Percentiles rank a stretch among this genome's conserved stretches.
phyloP scores from a whole-genome alignment of 2,329 filamentous ascomycete genomes.

The Paecilomyces variotii region DNA sequence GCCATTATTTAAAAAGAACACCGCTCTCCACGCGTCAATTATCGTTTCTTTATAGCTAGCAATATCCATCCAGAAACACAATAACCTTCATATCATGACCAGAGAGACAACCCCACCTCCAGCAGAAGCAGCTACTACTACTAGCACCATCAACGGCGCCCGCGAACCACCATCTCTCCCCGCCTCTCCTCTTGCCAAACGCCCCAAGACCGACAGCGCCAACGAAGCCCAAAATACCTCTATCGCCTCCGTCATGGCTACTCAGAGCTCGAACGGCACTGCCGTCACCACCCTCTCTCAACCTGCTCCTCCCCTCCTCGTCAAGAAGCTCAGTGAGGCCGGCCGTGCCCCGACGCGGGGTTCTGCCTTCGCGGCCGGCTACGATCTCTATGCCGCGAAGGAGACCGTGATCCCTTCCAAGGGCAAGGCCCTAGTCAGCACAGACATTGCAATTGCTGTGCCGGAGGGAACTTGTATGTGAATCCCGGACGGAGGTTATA shows the following conservation, averaged over 20 bases:
- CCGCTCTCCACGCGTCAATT: not conserved
- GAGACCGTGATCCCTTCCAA: conserved; percentile 68
- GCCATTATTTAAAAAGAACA: not conserved
- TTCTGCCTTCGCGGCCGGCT: conserved; percentile 82
- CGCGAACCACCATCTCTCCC: conserved; percentile 53
- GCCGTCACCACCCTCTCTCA: conserved; percentile 32
- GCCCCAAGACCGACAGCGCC: conserved; percentile 56
- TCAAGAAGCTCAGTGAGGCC: conserved; percentile 78
- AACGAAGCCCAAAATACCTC: conserved; percentile 3
- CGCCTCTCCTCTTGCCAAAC: conserved; percentile 69
- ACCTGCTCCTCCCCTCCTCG: conserved; percentile 57
- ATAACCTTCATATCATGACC: conserved; percentile 28
- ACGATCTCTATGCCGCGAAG: conserved; percentile 78
- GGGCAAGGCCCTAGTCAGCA: conserved; percentile 80
- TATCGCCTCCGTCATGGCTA: conserved; percentile 15
- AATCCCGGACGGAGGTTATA: not conserved
- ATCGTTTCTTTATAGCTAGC: not conserved
- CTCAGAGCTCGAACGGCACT: conserved; percentile 23
- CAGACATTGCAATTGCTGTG: conserved; percentile 83
- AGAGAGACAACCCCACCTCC: conserved; percentile 35
- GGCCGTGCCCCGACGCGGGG: conserved; percentile 82
- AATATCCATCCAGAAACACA: not conserved
- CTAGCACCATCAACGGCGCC: conserved; percentile 12
- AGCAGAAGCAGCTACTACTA: conserved; percentile 15
- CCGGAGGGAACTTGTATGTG: conserved; percentile 79